Evolutionary conservation across 2,329 filamentous ascomycete genomes (phyloP), one percentile per base, ranked within the genome.

Genomic region (Chaetomium olivaceum): DNA sequence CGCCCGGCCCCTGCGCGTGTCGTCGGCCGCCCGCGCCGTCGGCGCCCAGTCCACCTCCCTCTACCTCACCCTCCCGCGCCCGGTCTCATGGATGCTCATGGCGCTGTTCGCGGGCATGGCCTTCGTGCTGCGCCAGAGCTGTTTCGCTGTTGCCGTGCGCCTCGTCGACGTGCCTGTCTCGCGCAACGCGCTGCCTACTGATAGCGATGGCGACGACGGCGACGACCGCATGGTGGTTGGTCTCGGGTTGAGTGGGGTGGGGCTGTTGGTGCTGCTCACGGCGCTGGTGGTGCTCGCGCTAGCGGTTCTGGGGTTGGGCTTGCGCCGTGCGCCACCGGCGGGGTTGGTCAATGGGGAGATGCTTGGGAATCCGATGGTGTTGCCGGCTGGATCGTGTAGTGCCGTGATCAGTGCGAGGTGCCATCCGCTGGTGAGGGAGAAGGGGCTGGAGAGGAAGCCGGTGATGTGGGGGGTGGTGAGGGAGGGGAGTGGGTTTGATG

Each of bases 331-430:
- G 9, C 70, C 75, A 2, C 72, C 76, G 2, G 73, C 76, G 9
- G 75, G 77, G 3, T n/a, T 64, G 25, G 76, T 77, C 7, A 75
- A 76, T 63, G 78, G 77, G 51, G 70, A 72, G 11, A 74, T 75
- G 21, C 72, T 75, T 19, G 81, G 81, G 1, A 85, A 85, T 74
- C 83, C 83, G 25, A 78, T 85, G 27, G 77, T 77, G 1, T 70
- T 85, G 43, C 73, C 72, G 25, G 82, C 79, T 33, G 83, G 83
- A 12, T 76, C 78, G 51, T 85, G 83, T 74, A 83, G 81, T 66
- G 83, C 82, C 9, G 82, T 84, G n/a, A 71, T 86, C 67, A 81
- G 79, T 72, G 78, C 83, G 27, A 74, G 79, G 58, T 84, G 82
- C 73, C 82, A 84, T 63, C 74, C 54, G 54, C 72, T 73, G 25